Evolutionary conservation across 208 protist species (phyloP).

Genomic region (Jaenimonas drosophilae): DNA sequence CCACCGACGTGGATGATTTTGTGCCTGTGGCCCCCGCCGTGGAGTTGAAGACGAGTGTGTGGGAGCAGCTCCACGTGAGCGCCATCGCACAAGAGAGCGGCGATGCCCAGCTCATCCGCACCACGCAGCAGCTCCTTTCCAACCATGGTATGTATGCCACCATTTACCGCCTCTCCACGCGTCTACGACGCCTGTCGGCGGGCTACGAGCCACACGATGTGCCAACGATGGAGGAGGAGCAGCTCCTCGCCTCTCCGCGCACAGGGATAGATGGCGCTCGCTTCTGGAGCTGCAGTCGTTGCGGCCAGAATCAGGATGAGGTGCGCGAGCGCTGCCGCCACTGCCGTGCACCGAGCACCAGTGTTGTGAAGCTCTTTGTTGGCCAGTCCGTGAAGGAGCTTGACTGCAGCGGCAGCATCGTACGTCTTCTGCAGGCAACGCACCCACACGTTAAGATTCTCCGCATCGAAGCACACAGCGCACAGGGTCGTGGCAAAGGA

Average conservation of each 20-base stretch:
- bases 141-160: no score
- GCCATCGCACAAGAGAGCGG: no score
- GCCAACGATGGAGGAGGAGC: constrained; percentile 10
- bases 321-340: constrained; percentile 56
- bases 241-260: constrained; percentile 17
- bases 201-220: no score
- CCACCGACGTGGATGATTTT: no score
- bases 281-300: constrained; percentile 41
- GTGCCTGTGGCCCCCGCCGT: no score
- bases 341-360: constrained; percentile 21
- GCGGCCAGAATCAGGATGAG: constrained; percentile 29
- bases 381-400: constrained; percentile 49
- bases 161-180: no score
- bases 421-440: constrained; percentile 44
- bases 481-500: constrained; percentile 20
- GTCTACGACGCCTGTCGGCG: no score
- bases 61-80: no score
- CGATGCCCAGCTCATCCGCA: no score
- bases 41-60: no score
- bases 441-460: constrained; percentile 37
- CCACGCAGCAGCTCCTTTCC: no score
- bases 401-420: constrained; percentile 17
- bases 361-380: constrained; percentile 47
- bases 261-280: constrained; percentile 31
- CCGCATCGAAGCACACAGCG: constrained; percentile 34